Evolutionary conservation across 2,329 filamentous ascomycete species (phyloP).

Genomic region (Nemania diffusa): DNA sequence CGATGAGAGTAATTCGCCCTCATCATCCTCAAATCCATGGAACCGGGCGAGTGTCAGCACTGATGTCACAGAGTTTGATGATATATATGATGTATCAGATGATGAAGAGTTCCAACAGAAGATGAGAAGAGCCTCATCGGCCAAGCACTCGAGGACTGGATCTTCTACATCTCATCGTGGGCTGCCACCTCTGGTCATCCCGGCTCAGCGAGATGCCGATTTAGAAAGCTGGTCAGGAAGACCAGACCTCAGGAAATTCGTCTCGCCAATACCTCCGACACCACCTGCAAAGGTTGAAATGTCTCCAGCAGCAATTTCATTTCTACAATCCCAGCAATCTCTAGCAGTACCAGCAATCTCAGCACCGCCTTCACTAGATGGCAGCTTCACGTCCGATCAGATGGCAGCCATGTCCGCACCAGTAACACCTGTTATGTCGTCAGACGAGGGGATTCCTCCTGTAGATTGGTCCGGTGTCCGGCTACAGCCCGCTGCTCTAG

Average conservation of each 20-base stretch:
- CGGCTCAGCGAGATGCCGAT: constrained; percentile 51
- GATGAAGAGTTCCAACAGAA: constrained; percentile 69
- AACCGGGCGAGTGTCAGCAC: constrained; percentile 71
- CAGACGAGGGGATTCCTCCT: constrained; percentile 63
- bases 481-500: constrained; percentile 82
- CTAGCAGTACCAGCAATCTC: constrained; percentile 78
- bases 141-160: constrained; percentile 51
- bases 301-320: constrained; percentile 78
- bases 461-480: constrained; percentile 77
- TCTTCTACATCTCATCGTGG: constrained; percentile 53
- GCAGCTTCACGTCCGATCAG: constrained; percentile 88
- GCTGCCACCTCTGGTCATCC: constrained; percentile 65
- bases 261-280: constrained; percentile 70
- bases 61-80: constrained; percentile 80
- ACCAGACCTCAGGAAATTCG: constrained; percentile 58
- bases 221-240: constrained; percentile 59
- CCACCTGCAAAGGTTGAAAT: constrained; percentile 76
- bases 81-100: constrained; percentile 87
- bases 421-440: constrained; percentile 78
- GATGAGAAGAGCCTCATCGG: constrained; percentile 55
- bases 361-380: constrained; percentile 88
- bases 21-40: constrained; percentile 69
- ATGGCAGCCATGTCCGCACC: constrained; percentile 85
- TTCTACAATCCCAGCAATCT: constrained; percentile 71
- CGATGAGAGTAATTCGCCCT: constrained; percentile 60